A percentile compares a stretch with the other conserved stretches of the same genome.
Conservation (phyloP, 352 stramenopile genomes). For the Pythium sp. region DNA sequence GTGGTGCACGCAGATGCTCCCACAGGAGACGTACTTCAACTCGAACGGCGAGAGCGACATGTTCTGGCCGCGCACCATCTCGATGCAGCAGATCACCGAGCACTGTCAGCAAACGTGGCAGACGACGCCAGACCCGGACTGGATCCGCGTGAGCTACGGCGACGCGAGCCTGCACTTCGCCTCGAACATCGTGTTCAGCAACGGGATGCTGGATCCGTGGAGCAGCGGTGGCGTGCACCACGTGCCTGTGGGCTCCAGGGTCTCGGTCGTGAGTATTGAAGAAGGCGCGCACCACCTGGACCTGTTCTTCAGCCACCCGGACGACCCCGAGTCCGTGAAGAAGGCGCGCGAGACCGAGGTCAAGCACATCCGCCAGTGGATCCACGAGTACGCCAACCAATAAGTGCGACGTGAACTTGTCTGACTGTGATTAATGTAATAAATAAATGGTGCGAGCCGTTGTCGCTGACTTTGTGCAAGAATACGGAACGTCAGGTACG, state of each 20-base stretch:
- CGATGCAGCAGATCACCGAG: constrained; percentile 46
- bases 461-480: background rate
- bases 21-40: constrained; percentile 86
- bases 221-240: constrained; percentile 82
- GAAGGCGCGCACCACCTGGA: constrained; percentile 90
- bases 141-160: constrained; percentile 76
- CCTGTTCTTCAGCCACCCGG: constrained; percentile 89
- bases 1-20: constrained; percentile 91
- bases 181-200: constrained; percentile 96
- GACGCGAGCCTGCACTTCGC: constrained; percentile 48
- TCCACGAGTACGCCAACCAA: constrained; percentile 57
- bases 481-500: background rate
- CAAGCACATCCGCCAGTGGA: constrained; percentile 80
- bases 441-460: background rate
- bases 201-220: constrained; percentile 94
- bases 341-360: constrained; percentile 73
- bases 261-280: constrained; percentile 66
- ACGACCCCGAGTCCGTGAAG: constrained; percentile 82
- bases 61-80: constrained; percentile 85
- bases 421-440: background rate
- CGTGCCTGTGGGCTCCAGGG: constrained; percentile 45
- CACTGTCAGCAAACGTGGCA: constrained; percentile 71
- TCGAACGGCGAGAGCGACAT: constrained; percentile 90
- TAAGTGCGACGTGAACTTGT: background rate
- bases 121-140: constrained; percentile 66